Conservation (phyloP, 495 filamentous ascomycete species). For the Penicillium simplicissimum region DNA sequence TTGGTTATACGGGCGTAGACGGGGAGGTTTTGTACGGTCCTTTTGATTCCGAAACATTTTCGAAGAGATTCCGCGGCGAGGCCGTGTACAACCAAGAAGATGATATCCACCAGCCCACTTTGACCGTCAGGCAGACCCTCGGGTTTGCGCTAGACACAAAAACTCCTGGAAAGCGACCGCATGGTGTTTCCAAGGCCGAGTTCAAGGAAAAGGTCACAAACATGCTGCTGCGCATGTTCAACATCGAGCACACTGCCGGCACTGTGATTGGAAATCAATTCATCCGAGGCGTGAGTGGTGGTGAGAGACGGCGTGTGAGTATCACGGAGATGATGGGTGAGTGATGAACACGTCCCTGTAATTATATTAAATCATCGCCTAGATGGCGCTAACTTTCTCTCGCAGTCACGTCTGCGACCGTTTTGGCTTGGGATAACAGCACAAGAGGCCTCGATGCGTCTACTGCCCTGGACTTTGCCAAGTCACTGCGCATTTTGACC, state of each 20-base stretch:
- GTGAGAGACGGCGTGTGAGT: conserved; percentile 69
- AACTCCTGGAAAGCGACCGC: conserved; percentile 69
- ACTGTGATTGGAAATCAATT: conserved; percentile 81
- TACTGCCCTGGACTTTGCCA: conserved; percentile 72
- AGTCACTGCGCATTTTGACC: conserved; percentile 74
- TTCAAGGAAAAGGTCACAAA: conserved; percentile 72
- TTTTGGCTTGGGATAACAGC: conserved; percentile 81
- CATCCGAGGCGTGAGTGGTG: conserved; percentile 78
- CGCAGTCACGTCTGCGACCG: conserved; percentile 61
- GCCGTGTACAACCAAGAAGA: conserved; percentile 86
- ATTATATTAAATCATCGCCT: too few species aligned
- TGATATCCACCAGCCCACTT: conserved; percentile 76
- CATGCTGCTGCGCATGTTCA: conserved; percentile 81
- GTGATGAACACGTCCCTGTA: too few species aligned
- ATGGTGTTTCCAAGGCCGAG: conserved; percentile 61
- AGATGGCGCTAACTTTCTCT: too few species aligned
- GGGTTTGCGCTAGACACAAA: conserved; percentile 83
- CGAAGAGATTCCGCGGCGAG: conserved; percentile 73
- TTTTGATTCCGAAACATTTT: conserved; percentile 59
- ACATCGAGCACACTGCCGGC: conserved; percentile 78
- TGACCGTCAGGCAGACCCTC: conserved; percentile 83
- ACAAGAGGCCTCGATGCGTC: conserved; percentile 83
- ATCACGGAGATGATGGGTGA: conserved; percentile 57
- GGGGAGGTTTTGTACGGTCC: conserved; percentile 82
- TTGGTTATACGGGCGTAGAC: conserved; percentile 72